These are phyloP conservation scores for Juglanconis juglandina DNA, from an alignment of 2,329 filamentous ascomycete species.

Conservation along the genomic window DNA sequence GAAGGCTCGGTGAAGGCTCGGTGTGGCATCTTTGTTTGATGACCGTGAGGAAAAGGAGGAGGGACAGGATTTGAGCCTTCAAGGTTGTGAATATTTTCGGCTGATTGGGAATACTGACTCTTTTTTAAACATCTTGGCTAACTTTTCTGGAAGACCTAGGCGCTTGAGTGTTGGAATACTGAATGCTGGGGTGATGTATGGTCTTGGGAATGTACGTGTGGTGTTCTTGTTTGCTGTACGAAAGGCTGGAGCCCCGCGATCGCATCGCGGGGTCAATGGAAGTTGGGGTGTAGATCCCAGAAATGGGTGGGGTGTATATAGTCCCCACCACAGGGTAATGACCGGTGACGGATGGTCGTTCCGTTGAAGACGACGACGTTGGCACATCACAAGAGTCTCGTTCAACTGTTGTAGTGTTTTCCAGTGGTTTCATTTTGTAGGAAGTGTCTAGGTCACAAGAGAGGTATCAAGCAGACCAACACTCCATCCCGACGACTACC, in stretches of 20 bases:
- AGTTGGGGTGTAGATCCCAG: background rate
- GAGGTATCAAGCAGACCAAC: no score
- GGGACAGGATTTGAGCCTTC: background rate
- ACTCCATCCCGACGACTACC: no score
- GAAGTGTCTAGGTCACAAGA: no score
- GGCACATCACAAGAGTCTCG: background rate
- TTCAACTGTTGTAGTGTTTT: no score
- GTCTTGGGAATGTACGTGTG: background rate
- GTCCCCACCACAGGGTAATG: background rate
- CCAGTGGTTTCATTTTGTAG: no score
- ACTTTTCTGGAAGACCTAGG: background rate
- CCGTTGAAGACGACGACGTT: background rate
- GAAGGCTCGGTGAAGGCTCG: background rate
- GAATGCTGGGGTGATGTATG: background rate
- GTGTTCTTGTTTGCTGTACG: background rate
- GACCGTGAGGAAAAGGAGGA: background rate
- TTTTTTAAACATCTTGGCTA: slow-evolving; percentile 81
- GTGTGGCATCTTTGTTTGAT: background rate
- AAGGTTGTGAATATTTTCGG: background rate
- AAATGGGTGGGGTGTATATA: background rate
- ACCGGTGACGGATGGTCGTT: background rate
- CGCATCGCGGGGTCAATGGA: slow-evolving; percentile 26
- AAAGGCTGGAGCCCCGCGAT: slow-evolving; percentile 21
- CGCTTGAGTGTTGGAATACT: background rate
- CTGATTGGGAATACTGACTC: slow-evolving; percentile 55